Percentiles rank a stretch among this genome's conserved stretches.
Evolutionary conservation across 306 rosid genomes (phyloP).

Genomic region (Fragaria nilgerrensis): DNA sequence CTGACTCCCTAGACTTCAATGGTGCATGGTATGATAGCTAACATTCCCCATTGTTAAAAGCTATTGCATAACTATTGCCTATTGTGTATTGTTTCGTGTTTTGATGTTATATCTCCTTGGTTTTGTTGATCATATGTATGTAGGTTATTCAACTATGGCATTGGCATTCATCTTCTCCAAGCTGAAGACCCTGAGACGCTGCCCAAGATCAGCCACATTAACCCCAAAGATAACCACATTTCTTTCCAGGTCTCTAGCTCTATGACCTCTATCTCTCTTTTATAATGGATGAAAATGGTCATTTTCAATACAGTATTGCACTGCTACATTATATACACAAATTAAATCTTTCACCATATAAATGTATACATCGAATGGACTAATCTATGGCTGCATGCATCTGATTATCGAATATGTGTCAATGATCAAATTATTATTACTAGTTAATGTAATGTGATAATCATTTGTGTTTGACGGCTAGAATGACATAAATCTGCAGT

Average conservation of each 20-base stretch:
- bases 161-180: slow-evolving; percentile 81
- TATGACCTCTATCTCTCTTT: no score
- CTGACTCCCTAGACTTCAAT: slow-evolving; percentile 38
- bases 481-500: slow-evolving; percentile 29
- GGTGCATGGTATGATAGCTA: slow-evolving; percentile 45
- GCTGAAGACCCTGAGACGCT: slow-evolving; percentile 48
- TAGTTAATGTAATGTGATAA: neutral
- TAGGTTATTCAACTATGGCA: slow-evolving; percentile 74
- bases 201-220: slow-evolving; percentile 45
- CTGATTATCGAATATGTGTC: neutral
- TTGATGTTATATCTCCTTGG: neutral
- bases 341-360: neutral
- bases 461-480: neutral
- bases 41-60: neutral
- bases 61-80: neutral
- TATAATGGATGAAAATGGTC: neutral
- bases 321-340: neutral
- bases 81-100: neutral
- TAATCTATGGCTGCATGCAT: neutral
- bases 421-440: neutral
- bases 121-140: neutral
- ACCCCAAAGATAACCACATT: slow-evolving; percentile 69
- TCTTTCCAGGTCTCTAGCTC: slow-evolving; percentile 51
- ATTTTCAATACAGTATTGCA: neutral
- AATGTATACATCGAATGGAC: neutral